Percentiles rank a stretch among this genome's conserved stretches.
Conservation (phyloP, 176 grass and related monocot genomes). For the Cymbopogon citratus region DNA sequence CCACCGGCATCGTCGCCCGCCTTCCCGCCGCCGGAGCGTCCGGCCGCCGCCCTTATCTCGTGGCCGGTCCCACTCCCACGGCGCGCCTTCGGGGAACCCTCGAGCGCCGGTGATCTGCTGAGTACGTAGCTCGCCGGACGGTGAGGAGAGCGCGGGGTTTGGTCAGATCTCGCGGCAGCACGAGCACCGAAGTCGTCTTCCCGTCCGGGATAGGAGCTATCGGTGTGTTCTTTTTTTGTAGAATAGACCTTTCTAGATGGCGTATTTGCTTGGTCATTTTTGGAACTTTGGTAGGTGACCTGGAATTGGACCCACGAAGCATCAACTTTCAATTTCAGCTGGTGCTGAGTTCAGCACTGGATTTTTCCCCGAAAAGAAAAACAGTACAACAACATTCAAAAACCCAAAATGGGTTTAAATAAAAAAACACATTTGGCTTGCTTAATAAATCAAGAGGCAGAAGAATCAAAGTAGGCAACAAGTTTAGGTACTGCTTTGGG, state of each 20-base stretch:
- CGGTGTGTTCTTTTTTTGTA: constrained; percentile 20
- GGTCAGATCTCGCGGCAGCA: constrained; percentile 37
- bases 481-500: no score
- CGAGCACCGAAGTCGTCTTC: constrained; percentile 34
- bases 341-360: background rate
- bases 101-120: background rate
- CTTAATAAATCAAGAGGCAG: no score
- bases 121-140: constrained; percentile 23
- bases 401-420: no score
- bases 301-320: constrained; percentile 1
- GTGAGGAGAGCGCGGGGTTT: constrained; percentile 19
- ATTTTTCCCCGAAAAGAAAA: background rate
- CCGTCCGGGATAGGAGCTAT: constrained; percentile 7
- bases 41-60: constrained; percentile 6
- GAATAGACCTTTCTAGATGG: constrained; percentile 25
- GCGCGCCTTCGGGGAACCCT: background rate
- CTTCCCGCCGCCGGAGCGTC: constrained; percentile 25
- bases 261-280: constrained; percentile 23
- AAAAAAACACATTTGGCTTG: no score
- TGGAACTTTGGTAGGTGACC: background rate
- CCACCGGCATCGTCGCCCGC: constrained; percentile 80
- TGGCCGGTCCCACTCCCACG: background rate
- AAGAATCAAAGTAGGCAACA: no score
- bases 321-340: background rate
- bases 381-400: no score